These are phyloP conservation scores for Russula olivacea DNA, from an alignment of 768 basidiomycete genomes.

Conservation along the genomic window DNA sequence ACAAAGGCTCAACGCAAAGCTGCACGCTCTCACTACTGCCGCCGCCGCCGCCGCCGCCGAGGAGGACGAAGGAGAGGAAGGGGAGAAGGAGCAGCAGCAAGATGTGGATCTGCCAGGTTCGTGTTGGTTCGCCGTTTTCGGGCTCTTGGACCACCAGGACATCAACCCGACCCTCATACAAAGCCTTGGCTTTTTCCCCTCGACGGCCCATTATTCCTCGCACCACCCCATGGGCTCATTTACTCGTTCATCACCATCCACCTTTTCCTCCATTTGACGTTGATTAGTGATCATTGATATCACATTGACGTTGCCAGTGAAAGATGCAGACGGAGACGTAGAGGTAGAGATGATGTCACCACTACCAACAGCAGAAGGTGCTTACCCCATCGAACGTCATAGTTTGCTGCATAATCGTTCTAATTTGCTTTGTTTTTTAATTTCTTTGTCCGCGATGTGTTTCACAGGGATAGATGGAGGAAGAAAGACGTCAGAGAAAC, in stretches of 20 bases:
- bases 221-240: not conserved
- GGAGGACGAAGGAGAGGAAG: not conserved
- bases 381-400: not conserved
- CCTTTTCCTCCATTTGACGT: not conserved
- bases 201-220: constrained; percentile 5
- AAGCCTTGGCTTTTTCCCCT: constrained; percentile 25
- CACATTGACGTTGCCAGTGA: constrained; percentile 1
- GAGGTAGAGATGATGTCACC: constrained; percentile 3
- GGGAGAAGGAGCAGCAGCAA: constrained; percentile 5
- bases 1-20: constrained; percentile 63
- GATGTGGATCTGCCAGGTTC: constrained; percentile 28
- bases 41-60: not conserved
- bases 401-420: not conserved
- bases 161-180: constrained; percentile 49
- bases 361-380: constrained; percentile 10
- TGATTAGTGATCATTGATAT: not conserved
- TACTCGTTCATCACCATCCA: not conserved
- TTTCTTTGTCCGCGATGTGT: constrained; percentile 28
- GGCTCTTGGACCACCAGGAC: constrained; percentile 42
- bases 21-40: constrained; percentile 44
- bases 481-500: constrained; percentile 27
- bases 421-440: not conserved
- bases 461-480: constrained; percentile 50
- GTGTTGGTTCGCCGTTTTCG: constrained; percentile 22
- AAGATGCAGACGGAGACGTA: not conserved